Evolutionary conservation across 352 stramenopile genomes (phyloP).

Genomic region (Pythium plurisporium): DNA sequence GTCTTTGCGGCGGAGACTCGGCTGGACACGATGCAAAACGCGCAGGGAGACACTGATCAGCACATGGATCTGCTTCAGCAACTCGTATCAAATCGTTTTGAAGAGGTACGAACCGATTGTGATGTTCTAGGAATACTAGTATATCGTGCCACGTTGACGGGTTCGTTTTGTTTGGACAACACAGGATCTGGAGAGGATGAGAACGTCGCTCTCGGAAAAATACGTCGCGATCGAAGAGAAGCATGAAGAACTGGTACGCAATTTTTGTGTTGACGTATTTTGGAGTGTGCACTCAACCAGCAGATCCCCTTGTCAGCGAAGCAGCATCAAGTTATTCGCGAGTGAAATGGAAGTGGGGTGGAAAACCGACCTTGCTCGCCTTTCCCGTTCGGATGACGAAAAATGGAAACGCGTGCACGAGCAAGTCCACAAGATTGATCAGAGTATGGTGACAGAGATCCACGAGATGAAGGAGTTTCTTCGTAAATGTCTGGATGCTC

Average conservation of each 20-base stretch:
- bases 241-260: conserved; percentile 36
- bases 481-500: conserved; percentile 52
- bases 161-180: neutral
- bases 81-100: conserved; percentile 34
- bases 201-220: conserved; percentile 53
- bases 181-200: conserved; percentile 56
- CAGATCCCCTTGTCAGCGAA: conserved; percentile 11
- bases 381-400: conserved; percentile 3
- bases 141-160: too few relatives aligned
- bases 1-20: conserved; percentile 41
- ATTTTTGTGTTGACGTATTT: neutral
- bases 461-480: conserved; percentile 39
- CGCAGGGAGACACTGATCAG: conserved; percentile 29
- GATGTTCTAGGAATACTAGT: too few relatives aligned
- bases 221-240: conserved; percentile 41
- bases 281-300: neutral
- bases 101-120: conserved; percentile 49
- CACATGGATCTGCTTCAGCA: conserved; percentile 41
- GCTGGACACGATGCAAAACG: conserved; percentile 34
- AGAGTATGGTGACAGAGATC: conserved; percentile 15
- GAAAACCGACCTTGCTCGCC: conserved; percentile 11
- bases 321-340: conserved; percentile 15
- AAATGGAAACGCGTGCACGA: conserved; percentile 4
- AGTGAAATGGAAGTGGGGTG: conserved; percentile 16
- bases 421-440: conserved; percentile 19